phyloP scores from a whole-genome alignment of 495 filamentous ascomycete species.

The Daldinia bambusicola region DNA sequence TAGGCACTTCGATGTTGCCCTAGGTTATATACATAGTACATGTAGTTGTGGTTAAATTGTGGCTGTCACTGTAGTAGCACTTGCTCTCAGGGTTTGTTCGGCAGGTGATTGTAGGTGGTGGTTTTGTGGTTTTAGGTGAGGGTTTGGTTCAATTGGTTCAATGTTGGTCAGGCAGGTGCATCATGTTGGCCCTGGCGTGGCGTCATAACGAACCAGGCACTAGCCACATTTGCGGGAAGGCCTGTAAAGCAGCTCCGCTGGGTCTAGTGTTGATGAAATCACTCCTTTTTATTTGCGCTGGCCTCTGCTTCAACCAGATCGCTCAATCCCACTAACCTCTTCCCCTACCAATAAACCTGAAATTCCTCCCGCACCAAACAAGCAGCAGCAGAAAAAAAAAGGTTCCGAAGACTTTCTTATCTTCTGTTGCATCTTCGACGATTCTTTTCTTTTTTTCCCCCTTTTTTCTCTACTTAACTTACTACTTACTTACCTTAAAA shows the following conservation, averaged over 20 bases:
- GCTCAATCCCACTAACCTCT: constrained; percentile 39
- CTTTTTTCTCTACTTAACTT: constrained; percentile 1
- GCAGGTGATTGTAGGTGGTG: too few species aligned
- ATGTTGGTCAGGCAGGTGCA: constrained; percentile 36
- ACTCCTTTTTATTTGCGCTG: constrained; percentile 28
- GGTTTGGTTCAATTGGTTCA: too few species aligned
- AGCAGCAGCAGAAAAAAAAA: constrained; percentile 33
- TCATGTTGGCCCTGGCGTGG: constrained; percentile 39
- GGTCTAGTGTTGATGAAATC: constrained; percentile 42
- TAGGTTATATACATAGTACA: too few species aligned
- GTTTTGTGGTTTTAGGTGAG: constrained; percentile 4
- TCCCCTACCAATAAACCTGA: constrained; percentile 39
- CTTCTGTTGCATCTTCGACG: neutral
- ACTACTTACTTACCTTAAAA: neutral
- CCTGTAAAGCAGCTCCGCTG: constrained; percentile 18
- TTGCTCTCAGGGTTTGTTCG: constrained; percentile 9
- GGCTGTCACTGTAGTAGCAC: constrained; percentile 35
- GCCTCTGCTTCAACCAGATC: constrained; percentile 40
- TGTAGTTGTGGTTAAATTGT: constrained; percentile 7
- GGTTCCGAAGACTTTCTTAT: neutral
- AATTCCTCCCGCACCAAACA: constrained; percentile 31
- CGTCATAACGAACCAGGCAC: constrained; percentile 41
- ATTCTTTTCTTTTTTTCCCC: neutral
- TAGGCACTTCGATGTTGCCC: neutral
- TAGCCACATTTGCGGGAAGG: constrained; percentile 32